Conservation (phyloP, 2,329 filamentous ascomycete genomes). For the Fusarium duplospermum region DNA sequence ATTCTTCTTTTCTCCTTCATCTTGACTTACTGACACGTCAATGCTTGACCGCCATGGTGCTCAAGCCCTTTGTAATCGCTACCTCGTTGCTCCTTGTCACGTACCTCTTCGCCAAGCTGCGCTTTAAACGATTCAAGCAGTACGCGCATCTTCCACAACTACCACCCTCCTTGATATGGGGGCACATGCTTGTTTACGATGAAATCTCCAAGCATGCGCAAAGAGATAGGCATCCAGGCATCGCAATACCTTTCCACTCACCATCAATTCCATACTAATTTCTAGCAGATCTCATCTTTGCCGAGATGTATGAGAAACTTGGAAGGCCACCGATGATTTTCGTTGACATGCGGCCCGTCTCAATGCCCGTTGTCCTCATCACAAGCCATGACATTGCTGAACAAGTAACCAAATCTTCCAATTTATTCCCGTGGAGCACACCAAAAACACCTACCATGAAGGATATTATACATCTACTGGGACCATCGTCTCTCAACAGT, state of each 20-base stretch:
- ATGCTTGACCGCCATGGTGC: neutral
- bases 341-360: constrained; percentile 51
- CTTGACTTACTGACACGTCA: neutral
- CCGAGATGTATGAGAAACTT: constrained; percentile 43
- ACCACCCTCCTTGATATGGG: constrained; percentile 2
- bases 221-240: constrained; percentile 2
- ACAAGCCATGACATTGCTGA: constrained; percentile 36
- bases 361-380: constrained; percentile 48
- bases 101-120: neutral
- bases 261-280: neutral
- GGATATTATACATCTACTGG: neutral
- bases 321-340: constrained; percentile 50
- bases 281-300: neutral
- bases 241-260: neutral
- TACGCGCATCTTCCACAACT: constrained; percentile 9
- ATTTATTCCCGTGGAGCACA: neutral
- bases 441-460: neutral
- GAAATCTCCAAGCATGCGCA: neutral
- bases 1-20: neutral
- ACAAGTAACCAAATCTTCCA: neutral
- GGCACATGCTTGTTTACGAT: constrained; percentile 1
- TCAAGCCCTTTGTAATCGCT: neutral
- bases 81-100: neutral
- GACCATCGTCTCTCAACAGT: neutral
- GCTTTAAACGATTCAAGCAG: constrained; percentile 8